phyloP scores from a whole-genome alignment of 768 basidiomycete species.

The Asterophora parasitica region DNA sequence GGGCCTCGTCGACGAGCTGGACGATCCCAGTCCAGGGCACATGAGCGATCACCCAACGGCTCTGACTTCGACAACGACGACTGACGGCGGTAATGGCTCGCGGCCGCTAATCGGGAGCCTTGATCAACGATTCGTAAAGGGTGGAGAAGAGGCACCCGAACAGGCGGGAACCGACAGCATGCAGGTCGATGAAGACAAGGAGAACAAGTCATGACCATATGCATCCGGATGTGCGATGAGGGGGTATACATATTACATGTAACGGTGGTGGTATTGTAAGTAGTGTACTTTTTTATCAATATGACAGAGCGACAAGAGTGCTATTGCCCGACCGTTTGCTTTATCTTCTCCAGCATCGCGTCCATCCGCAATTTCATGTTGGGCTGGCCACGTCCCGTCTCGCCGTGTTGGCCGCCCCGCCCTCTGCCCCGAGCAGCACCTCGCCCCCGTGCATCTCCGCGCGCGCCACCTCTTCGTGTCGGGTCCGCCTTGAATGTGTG shows the following conservation, averaged over 20 bases:
- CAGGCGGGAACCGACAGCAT: conserved; percentile 34
- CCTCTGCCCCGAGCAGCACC: conserved; percentile 17
- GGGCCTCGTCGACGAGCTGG: conserved; percentile 81
- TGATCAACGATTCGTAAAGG: conserved; percentile 60
- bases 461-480: conserved; percentile 25
- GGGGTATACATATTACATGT: conserved; percentile 12
- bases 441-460: conserved; percentile 14
- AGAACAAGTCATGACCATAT: conserved; percentile 27
- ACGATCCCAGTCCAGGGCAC: conserved; percentile 80
- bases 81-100: conserved; percentile 21
- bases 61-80: conserved; percentile 58
- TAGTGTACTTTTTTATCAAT: conserved; percentile 9
- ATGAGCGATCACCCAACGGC: conserved; percentile 77
- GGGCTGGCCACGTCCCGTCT: conserved; percentile 42
- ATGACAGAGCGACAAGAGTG: background rate
- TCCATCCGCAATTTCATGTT: conserved; percentile 87
- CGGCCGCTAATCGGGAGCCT: conserved; percentile 53
- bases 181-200: conserved; percentile 55
- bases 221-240: conserved; percentile 10
- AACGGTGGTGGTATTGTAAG: conserved; percentile 4
- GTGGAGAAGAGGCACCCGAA: conserved; percentile 29
- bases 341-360: conserved; percentile 81
- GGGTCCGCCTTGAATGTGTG: conserved; percentile 54
- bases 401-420: conserved; percentile 20
- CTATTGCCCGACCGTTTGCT: conserved; percentile 45